Evolutionary conservation across 495 filamentous ascomycete species (phyloP).

Genomic region (Aspergillus bridgeri): DNA sequence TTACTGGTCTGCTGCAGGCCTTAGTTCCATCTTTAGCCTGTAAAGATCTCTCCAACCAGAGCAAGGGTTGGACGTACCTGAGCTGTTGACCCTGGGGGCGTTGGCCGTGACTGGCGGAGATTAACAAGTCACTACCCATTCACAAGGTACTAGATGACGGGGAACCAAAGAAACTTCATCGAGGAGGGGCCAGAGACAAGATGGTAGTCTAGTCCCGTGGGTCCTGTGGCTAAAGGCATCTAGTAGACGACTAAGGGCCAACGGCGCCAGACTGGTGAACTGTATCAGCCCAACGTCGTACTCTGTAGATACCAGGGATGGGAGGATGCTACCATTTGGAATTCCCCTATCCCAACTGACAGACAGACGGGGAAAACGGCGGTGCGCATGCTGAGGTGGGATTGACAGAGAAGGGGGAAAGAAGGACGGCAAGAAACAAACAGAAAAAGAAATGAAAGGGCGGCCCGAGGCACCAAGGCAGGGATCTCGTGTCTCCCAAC

Average conservation of each 20-base stretch:
- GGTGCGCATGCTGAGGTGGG: not conserved
- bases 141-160: not conserved
- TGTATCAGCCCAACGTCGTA: not conserved
- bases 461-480: not conserved
- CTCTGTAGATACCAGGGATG: not conserved
- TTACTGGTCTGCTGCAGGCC: constrained; percentile 1
- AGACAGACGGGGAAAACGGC: too few species aligned
- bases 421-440: not conserved
- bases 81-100: not conserved
- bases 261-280: constrained; percentile 8
- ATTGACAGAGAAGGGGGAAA: not conserved
- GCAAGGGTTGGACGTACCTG: not conserved
- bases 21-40: constrained; percentile 7
- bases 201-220: constrained; percentile 5
- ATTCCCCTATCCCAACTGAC: not conserved
- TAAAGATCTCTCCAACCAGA: constrained; percentile 10
- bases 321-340: not conserved
- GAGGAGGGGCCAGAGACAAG: not conserved
- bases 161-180: constrained; percentile 1
- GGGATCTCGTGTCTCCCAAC: not conserved
- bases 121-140: not conserved
- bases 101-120: not conserved
- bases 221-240: constrained; percentile 5
- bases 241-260: constrained; percentile 5
- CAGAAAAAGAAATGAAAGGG: not conserved